These are phyloP conservation scores for Phytophthora hibernalis DNA, from an alignment of 352 stramenopile species.

Conservation along the genomic window DNA sequence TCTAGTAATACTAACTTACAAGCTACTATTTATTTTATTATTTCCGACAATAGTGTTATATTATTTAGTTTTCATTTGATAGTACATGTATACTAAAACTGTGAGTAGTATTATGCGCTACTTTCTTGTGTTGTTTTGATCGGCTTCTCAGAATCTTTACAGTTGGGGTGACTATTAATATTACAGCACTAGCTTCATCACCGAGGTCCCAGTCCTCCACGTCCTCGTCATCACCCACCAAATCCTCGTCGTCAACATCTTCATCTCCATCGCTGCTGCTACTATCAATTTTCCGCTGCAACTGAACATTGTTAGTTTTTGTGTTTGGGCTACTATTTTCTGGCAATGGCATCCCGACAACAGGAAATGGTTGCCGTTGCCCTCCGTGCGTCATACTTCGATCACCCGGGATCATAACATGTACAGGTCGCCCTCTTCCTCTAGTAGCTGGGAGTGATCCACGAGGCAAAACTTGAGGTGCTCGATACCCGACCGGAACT, in stretches of 20 bases:
- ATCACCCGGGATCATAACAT: slow-evolving; percentile 23
- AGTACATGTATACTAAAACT: too few species aligned
- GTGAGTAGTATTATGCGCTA: too few species aligned
- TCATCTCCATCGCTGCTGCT: slow-evolving; percentile 18
- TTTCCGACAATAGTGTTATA: too few species aligned
- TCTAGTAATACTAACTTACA: too few species aligned
- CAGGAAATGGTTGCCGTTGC: slow-evolving; percentile 19
- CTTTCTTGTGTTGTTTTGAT: too few species aligned
- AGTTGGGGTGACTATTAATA: too few species aligned
- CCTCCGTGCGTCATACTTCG: slow-evolving; percentile 11
- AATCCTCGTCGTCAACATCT: slow-evolving; percentile 33
- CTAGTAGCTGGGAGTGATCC: slow-evolving; percentile 17
- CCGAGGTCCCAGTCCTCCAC: slow-evolving; percentile 51
- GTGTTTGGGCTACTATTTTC: not conserved
- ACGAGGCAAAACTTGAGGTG: slow-evolving; percentile 24
- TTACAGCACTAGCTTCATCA: slow-evolving; percentile 7
- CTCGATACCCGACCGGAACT: slow-evolving; percentile 20
- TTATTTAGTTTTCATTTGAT: too few species aligned
- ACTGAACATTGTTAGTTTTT: not conserved
- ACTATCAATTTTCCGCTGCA: slow-evolving; percentile 15
- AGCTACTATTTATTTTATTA: too few species aligned
- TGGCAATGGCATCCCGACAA: slow-evolving; percentile 9
- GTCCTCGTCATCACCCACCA: slow-evolving; percentile 55
- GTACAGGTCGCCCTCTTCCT: slow-evolving; percentile 31
- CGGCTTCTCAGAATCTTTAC: too few species aligned